Percentiles rank a stretch among this genome's conserved stretches.
Evolutionary conservation across 148 eudicot species (phyloP).

Genomic region (Silene conica): DNA sequence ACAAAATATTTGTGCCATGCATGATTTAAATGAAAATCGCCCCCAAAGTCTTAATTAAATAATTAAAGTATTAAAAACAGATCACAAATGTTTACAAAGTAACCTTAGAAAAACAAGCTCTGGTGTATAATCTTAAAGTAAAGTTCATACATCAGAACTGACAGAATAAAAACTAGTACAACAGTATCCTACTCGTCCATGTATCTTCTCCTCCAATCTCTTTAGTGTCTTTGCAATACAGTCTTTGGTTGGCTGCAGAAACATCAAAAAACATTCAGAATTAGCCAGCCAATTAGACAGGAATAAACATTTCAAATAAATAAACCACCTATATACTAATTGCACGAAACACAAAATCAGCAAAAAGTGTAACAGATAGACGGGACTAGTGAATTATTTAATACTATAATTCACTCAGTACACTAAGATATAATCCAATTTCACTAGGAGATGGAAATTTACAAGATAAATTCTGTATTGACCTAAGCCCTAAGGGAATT

Average conservation of each 20-base stretch:
- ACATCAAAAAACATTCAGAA: constrained; percentile 15
- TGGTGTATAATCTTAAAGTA: too few relatives aligned
- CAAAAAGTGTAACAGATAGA: not conserved
- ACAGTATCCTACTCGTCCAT: constrained; percentile 78
- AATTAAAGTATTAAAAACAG: too few relatives aligned
- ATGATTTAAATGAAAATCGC: too few relatives aligned
- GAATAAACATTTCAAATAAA: not conserved
- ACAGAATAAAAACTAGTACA: too few relatives aligned
- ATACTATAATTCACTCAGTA: not conserved
- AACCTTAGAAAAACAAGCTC: too few relatives aligned
- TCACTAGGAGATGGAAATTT: not conserved
- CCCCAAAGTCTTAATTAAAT: too few relatives aligned
- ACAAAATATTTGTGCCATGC: too few relatives aligned
- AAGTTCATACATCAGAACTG: too few relatives aligned
- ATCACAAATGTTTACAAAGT: too few relatives aligned
- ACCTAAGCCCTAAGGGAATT: not conserved
- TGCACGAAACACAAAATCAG: not conserved
- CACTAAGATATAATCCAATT: not conserved
- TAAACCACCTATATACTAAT: not conserved
- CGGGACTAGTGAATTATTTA: not conserved
- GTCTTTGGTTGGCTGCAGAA: constrained; percentile 78
- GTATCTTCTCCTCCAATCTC: constrained; percentile 88
- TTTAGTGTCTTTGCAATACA: constrained; percentile 83
- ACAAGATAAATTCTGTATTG: not conserved
- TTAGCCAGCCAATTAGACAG: not conserved